These are phyloP conservation scores for Lachancea nothofagi DNA, from an alignment of 805 yeast genomes.

Conservation along the genomic window DNA sequence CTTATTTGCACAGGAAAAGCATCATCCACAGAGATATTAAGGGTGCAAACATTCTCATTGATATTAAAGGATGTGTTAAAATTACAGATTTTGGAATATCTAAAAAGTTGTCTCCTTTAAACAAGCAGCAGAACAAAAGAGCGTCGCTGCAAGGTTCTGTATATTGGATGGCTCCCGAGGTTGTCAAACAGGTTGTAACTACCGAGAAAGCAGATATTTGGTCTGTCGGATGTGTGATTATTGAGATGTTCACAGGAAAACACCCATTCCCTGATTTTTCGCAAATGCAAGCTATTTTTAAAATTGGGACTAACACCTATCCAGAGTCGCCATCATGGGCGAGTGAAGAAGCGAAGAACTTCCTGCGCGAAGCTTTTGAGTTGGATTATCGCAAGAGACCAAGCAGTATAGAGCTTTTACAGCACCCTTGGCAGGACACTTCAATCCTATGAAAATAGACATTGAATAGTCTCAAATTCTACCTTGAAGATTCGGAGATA, in stretches of 20 bases:
- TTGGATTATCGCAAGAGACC: slow-evolving; percentile 71
- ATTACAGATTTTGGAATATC: slow-evolving; percentile 87
- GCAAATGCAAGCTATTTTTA: slow-evolving; percentile 96
- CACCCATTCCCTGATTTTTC: slow-evolving; percentile 95
- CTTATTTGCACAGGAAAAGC: slow-evolving; percentile 66
- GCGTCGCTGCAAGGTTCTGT: slow-evolving; percentile 92
- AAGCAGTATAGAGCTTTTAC: slow-evolving; percentile 60
- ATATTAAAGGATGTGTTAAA: slow-evolving; percentile 73
- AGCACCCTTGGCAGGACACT: slow-evolving; percentile 40
- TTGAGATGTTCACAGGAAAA: slow-evolving; percentile 93
- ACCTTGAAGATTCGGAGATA: no score
- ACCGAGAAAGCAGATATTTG: slow-evolving; percentile 94
- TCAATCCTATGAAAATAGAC: slow-evolving; percentile 18
- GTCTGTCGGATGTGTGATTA: slow-evolving; percentile 91
- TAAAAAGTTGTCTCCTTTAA: slow-evolving; percentile 55
- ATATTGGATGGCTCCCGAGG: slow-evolving; percentile 99
- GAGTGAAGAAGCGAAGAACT: slow-evolving; percentile 61
- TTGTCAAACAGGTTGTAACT: slow-evolving; percentile 85
- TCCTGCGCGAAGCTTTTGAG: slow-evolving; percentile 63
- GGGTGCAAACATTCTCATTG: slow-evolving; percentile 81
- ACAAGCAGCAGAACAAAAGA: slow-evolving; percentile 43
- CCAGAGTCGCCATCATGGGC: slow-evolving; percentile 78
- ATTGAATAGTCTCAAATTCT: no score
- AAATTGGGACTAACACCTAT: slow-evolving; percentile 77
- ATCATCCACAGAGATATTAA: slow-evolving; percentile 85